Conservation (phyloP, 2,329 filamentous ascomycete species). For the Lomentospora prolificans region DNA sequence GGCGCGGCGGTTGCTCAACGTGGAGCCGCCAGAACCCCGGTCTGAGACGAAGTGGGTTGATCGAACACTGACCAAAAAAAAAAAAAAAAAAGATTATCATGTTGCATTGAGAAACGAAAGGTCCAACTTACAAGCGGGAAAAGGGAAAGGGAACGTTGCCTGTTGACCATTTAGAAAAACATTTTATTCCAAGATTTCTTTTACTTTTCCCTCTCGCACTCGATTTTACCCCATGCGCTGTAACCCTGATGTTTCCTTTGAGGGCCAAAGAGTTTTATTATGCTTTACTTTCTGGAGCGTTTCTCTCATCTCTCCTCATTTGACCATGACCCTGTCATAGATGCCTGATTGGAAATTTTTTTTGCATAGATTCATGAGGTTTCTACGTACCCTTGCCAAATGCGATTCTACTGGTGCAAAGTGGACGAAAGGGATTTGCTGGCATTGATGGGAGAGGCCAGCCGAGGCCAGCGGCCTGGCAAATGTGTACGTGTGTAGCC, state of each 20-base stretch:
- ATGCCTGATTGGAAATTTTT: background rate
- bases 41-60: too few species aligned
- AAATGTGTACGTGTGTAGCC: background rate
- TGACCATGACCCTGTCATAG: background rate
- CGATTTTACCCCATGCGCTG: background rate
- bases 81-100: background rate
- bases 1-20: too few species aligned
- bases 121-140: background rate
- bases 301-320: too few species aligned
- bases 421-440: background rate
- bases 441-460: too few species aligned
- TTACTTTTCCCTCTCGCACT: background rate
- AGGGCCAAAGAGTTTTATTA: too few species aligned
- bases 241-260: background rate
- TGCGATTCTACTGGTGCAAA: background rate
- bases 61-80: background rate
- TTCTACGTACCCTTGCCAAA: too few species aligned
- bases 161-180: background rate
- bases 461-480: too few species aligned
- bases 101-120: background rate
- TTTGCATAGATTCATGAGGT: too few species aligned
- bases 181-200: constrained; percentile 1
- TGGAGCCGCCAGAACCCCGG: too few species aligned
- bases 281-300: too few species aligned
- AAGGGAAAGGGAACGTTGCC: background rate